Evolutionary conservation across 306 rosid species (phyloP).

Genomic region (Sophora flavescens): DNA sequence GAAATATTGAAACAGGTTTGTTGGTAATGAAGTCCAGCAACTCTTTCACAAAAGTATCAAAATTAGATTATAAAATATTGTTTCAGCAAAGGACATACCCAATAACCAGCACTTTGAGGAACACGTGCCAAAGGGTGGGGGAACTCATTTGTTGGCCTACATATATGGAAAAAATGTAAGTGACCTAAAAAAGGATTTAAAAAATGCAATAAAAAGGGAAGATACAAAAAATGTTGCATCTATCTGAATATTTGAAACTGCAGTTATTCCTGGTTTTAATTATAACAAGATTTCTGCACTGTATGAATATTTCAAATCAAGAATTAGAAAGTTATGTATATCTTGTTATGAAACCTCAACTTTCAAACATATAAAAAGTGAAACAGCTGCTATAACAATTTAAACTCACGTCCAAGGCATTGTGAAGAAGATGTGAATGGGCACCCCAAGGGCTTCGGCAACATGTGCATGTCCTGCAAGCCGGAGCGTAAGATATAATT

Average conservation of each 20-base stretch:
- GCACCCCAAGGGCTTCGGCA: slow-evolving; percentile 97
- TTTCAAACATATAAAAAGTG: slow-evolving; percentile 31
- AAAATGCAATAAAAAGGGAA: not conserved
- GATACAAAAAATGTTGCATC: slow-evolving; percentile 31
- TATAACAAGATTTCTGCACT: slow-evolving; percentile 6
- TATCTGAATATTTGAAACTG: slow-evolving; percentile 36
- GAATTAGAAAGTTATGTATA: slow-evolving; percentile 31
- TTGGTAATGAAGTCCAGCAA: slow-evolving; percentile 38
- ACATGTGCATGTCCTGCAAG: slow-evolving; percentile 88
- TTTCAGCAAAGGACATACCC: slow-evolving; percentile 68
- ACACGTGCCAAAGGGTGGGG: slow-evolving; percentile 98
- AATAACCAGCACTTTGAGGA: slow-evolving; percentile 89
- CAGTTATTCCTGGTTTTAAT: slow-evolving; percentile 30
- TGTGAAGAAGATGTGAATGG: slow-evolving; percentile 97
- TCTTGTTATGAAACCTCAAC: slow-evolving; percentile 33
- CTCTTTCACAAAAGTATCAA: slow-evolving; percentile 45
- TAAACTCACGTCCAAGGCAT: slow-evolving; percentile 99
- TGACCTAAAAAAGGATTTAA: slow-evolving; percentile 17
- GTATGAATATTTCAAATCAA: slow-evolving; percentile 34
- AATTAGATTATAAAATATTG: slow-evolving; percentile 18
- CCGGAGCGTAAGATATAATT: slow-evolving; percentile 41
- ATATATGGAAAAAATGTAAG: slow-evolving; percentile 55
- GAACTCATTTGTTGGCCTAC: slow-evolving; percentile 93
- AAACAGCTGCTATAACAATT: slow-evolving; percentile 24
- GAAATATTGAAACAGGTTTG: slow-evolving; percentile 45